Conservation (phyloP, 495 filamentous ascomycete genomes). For the Aspergillus hancockii region DNA sequence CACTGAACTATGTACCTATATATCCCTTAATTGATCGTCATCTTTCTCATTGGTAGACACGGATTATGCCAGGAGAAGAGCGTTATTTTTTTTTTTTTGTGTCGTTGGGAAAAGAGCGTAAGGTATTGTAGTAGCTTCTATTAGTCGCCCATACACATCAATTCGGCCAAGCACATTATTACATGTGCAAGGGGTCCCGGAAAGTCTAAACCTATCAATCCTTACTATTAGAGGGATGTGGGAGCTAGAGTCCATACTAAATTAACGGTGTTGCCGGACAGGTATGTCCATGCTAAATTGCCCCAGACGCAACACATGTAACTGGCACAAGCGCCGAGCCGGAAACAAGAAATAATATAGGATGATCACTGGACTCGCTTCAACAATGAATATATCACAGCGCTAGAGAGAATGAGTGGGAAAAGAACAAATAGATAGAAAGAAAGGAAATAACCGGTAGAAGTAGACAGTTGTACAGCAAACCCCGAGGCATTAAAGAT, state of each 20-base stretch:
- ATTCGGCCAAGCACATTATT: background rate
- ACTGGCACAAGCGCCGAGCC: background rate
- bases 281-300: background rate
- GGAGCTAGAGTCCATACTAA: background rate
- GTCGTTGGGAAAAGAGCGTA: background rate
- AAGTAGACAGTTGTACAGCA: background rate
- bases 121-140: background rate
- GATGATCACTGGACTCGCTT: background rate
- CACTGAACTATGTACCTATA: background rate
- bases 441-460: background rate
- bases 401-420: background rate
- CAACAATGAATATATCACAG: background rate
- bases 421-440: background rate
- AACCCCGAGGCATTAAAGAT: too few species aligned
- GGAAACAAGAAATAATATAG: background rate
- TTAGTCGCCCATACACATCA: background rate
- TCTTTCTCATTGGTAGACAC: background rate
- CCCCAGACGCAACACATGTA: background rate
- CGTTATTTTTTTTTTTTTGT: constrained; percentile 3
- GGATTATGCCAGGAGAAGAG: constrained; percentile 5
- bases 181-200: background rate
- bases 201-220: background rate
- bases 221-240: background rate
- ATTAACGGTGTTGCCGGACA: background rate
- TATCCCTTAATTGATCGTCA: background rate